These are phyloP conservation scores for Candida neerlandica DNA, from an alignment of 1,139 yeast genomes.

Conservation along the genomic window DNA sequence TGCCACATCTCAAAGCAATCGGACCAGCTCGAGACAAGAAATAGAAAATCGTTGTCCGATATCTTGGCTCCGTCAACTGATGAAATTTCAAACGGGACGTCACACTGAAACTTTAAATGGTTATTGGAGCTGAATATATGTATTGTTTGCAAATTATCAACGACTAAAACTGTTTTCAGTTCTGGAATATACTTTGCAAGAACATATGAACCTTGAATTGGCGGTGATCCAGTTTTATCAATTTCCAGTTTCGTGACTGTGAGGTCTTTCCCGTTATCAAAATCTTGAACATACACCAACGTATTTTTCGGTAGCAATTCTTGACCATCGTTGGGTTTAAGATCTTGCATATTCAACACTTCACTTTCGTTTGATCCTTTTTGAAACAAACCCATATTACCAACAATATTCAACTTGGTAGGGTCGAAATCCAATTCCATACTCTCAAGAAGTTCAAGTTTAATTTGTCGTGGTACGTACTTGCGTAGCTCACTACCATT, in stretches of 20 bases:
- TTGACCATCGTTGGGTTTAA: neutral
- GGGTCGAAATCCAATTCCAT: neutral
- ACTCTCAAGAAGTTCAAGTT: neutral
- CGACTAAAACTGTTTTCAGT: neutral
- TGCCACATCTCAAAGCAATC: neutral
- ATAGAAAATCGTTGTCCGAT: neutral
- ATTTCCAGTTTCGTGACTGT: neutral
- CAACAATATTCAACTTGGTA: neutral
- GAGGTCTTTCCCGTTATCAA: neutral
- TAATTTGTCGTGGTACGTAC: slow-evolving; percentile 3
- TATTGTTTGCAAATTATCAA: neutral
- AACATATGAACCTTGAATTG: neutral
- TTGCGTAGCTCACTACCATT: slow-evolving; percentile 38
- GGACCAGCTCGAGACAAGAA: neutral
- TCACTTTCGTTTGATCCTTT: neutral
- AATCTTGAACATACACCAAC: neutral
- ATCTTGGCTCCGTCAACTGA: neutral
- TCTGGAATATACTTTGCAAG: neutral
- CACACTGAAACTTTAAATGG: neutral
- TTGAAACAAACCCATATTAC: neutral
- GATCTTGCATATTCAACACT: neutral
- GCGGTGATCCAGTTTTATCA: neutral
- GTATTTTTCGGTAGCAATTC: neutral
- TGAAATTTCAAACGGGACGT: neutral
- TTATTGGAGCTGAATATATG: neutral